phyloP scores from a whole-genome alignment of 2,329 filamentous ascomycete species.

The Acrodontium crateriforme region DNA sequence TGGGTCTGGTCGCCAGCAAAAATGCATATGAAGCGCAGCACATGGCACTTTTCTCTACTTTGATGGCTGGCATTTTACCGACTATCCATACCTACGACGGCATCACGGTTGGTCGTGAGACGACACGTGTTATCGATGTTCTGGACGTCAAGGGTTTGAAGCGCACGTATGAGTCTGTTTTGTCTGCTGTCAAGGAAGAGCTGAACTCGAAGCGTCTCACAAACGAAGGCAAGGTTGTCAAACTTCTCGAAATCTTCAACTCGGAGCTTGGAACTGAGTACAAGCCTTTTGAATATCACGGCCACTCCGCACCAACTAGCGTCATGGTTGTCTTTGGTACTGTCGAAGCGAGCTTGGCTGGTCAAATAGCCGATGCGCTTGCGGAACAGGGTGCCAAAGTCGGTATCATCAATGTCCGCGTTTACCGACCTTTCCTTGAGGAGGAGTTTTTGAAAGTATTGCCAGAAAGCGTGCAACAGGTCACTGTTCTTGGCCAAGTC shows the following conservation, averaged over 20 bases:
- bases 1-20: constrained; percentile 71
- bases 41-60: constrained; percentile 78
- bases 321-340: constrained; percentile 90
- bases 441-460: constrained; percentile 79
- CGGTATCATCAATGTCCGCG: constrained; percentile 77
- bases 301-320: constrained; percentile 62
- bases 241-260: constrained; percentile 64
- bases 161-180: constrained; percentile 53
- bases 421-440: constrained; percentile 92
- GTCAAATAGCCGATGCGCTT: constrained; percentile 63
- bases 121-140: constrained; percentile 68
- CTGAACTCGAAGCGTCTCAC: constrained; percentile 45
- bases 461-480: constrained; percentile 57
- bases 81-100: constrained; percentile 83
- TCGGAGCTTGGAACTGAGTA: constrained; percentile 88
- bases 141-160: constrained; percentile 58
- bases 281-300: constrained; percentile 83
- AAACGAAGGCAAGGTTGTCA: constrained; percentile 56
- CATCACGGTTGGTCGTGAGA: constrained; percentile 69
- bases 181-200: constrained; percentile 44
- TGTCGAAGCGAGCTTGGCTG: constrained; percentile 72
- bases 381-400: constrained; percentile 61
- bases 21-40: constrained; percentile 90
- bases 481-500: constrained; percentile 86
- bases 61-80: constrained; percentile 65